Percentiles rank a stretch among this genome's conserved stretches.
These are phyloP conservation scores for Cadophora gregata DNA, from an alignment of 2,329 filamentous ascomycete genomes.

Conservation along the genomic window DNA sequence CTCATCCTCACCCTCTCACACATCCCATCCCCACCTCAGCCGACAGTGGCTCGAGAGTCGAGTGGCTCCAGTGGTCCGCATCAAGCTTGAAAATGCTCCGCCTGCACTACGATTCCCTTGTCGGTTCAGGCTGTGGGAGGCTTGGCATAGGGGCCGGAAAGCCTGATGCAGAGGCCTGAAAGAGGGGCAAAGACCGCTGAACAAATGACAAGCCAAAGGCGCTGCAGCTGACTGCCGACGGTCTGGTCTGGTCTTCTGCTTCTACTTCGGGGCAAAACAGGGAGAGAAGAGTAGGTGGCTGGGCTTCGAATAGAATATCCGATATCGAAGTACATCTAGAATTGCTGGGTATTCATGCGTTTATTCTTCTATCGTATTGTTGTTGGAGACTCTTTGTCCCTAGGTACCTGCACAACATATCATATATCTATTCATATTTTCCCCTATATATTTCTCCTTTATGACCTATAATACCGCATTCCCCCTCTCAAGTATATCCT, in stretches of 20 bases:
- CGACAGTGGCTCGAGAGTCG: too few species aligned
- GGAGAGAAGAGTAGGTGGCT: not conserved
- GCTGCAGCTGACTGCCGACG: conserved; percentile 8
- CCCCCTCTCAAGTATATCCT: not conserved
- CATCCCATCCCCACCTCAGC: not conserved
- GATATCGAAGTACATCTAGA: conserved; percentile 1
- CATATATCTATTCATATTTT: too few species aligned
- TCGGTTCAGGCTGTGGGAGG: conserved; percentile 8
- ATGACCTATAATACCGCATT: not conserved
- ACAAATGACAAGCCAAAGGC: conserved; percentile 8
- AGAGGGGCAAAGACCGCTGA: conserved; percentile 22
- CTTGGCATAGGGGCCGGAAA: conserved; percentile 11
- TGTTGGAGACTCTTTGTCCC: too few species aligned
- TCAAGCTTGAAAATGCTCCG: conserved; percentile 19
- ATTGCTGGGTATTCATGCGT: not conserved
- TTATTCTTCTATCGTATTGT: not conserved
- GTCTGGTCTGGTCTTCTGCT: too few species aligned
- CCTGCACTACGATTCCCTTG: conserved; percentile 10
- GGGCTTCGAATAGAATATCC: conserved; percentile 1
- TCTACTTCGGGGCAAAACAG: not conserved
- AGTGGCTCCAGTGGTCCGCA: conserved; percentile 18
- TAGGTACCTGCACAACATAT: too few species aligned
- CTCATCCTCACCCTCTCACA: not conserved
- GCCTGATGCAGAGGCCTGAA: conserved; percentile 33
- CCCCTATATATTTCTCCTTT: not conserved